Base-by-base conservation (phyloP, 2,329 filamentous ascomycete genomes). In the Fusarium pseudograminearum region DNA sequence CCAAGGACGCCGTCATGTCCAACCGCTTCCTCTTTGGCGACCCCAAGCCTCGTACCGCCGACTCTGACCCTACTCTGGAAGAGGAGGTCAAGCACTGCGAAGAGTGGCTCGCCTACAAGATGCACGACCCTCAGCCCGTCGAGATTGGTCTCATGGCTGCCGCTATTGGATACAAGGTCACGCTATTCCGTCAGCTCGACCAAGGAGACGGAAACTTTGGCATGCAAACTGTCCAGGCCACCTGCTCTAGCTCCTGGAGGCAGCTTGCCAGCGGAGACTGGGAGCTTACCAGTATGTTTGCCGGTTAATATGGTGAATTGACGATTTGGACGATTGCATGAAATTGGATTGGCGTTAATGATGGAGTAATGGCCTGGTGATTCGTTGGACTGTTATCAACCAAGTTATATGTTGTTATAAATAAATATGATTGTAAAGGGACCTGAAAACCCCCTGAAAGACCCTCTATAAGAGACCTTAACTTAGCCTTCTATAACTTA, bases 71-170 rank as follows among this genome's bases (percentile, higher is more conserved):
- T 8, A 55, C 72, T n/a, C 67, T 75, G 28, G 73, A 72, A 45
- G 70, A 75, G 20, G 70, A 73, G 48, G 64, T 75, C 34, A 75
- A 65, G 61, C 66, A 75, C 56, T 75, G 73, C 34, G 70, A 75
- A 45, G 71, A 74, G 57, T 75, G 73, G 73, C 70, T 75, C 46
- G 71, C 73, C 4, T 75, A 75, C 63, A 75, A 75, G 67, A 75
- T 75, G 69, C 73, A 75, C 50, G 67, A 73, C 7, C 72, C 73
- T 9, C 73, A 75, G 53, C 66, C 73, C 16, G 73, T 75, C 53
- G 73, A 75, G 47, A 71, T 75, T 28, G 73, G 70, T 42, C 64
- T 75, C 45, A 75, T 75, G 73, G 73, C 73, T 7, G 73, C 73
- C n/a, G 59, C 73, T 34, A 47, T 75, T n/a, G 64, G 66, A 30